These are phyloP conservation scores for Licmophora abbreviata DNA, from an alignment of 108 stramenopile species.

Conservation along the genomic window DNA sequence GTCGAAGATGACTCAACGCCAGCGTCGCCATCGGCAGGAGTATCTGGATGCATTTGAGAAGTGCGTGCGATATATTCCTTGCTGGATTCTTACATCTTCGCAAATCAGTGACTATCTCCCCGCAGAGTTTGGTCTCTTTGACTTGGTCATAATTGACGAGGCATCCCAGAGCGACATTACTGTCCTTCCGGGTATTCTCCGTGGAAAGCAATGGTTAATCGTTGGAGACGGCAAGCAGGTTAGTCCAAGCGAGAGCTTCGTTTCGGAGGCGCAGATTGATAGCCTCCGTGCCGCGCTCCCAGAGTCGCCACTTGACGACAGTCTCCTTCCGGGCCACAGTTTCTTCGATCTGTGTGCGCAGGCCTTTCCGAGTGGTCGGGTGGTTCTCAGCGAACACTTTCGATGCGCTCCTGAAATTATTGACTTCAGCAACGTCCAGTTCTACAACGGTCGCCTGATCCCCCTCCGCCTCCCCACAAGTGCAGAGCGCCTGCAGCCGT, in stretches of 20 bases:
- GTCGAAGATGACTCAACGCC: conserved; percentile 44
- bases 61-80: conserved; percentile 55
- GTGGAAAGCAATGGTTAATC: conserved; percentile 66
- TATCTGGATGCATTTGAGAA: conserved; percentile 51
- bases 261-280: conserved; percentile 48
- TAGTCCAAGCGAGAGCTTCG: conserved; percentile 48
- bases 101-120: conserved; percentile 56
- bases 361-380: conserved; percentile 43
- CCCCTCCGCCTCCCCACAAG: conserved; percentile 46
- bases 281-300: conserved; percentile 32
- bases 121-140: conserved; percentile 42
- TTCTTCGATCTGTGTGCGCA: conserved; percentile 62
- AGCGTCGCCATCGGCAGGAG: conserved; percentile 42
- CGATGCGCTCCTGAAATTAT: conserved; percentile 59
- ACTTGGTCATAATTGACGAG: conserved; percentile 56
- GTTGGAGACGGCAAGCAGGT: conserved; percentile 67
- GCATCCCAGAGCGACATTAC: conserved; percentile 53
- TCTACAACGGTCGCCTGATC: conserved; percentile 32
- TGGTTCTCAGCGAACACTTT: conserved; percentile 57
- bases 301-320: conserved; percentile 32
- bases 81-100: conserved; percentile 54
- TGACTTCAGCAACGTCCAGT: conserved; percentile 37
- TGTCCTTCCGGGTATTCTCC: conserved; percentile 47
- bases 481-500: conserved; percentile 29
- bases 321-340: conserved; percentile 37